These are phyloP conservation scores for Cladosporium sp. DNA, from an alignment of 2,329 filamentous ascomycete species.

Conservation along the genomic window DNA sequence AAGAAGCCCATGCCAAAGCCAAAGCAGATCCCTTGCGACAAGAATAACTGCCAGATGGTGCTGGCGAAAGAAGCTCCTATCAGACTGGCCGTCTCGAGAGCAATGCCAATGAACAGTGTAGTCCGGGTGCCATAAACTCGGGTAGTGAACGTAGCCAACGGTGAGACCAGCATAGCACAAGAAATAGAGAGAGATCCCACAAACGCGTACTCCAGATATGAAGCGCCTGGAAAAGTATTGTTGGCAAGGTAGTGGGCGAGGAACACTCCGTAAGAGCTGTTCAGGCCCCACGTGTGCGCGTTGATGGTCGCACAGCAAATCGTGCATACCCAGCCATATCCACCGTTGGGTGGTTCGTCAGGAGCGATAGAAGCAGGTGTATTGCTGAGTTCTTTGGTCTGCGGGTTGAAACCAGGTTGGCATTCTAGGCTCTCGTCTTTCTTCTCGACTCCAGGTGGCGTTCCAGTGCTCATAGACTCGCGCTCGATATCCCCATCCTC, in stretches of 20 bases:
- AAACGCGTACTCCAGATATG: constrained; percentile 70
- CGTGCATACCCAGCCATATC: constrained; percentile 61
- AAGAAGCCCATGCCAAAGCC: constrained; percentile 77
- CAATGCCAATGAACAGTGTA: constrained; percentile 64
- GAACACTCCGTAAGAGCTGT: constrained; percentile 66
- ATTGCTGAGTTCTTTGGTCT: not conserved
- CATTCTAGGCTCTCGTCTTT: not conserved
- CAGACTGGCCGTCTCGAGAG: constrained; percentile 64
- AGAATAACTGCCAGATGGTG: constrained; percentile 72
- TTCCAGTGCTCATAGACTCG: not conserved
- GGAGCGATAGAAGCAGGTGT: not conserved
- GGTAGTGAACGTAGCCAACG: constrained; percentile 63
- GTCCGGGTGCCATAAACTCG: constrained; percentile 63
- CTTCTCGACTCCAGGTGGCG: constrained; percentile 3
- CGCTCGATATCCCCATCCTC: constrained; percentile 43
- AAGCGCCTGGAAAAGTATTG: constrained; percentile 63
- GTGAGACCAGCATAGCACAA: constrained; percentile 66
- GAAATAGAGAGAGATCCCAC: constrained; percentile 71
- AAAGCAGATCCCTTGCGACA: constrained; percentile 73
- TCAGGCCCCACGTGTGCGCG: constrained; percentile 48
- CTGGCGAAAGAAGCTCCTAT: constrained; percentile 69
- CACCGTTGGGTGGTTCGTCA: constrained; percentile 47
- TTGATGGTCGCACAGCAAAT: constrained; percentile 47
- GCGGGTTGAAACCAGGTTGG: not conserved
- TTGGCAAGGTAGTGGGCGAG: constrained; percentile 72